Evolutionary conservation across 495 filamentous ascomycete genomes (phyloP).

Genomic region (Physcia stellaris): DNA sequence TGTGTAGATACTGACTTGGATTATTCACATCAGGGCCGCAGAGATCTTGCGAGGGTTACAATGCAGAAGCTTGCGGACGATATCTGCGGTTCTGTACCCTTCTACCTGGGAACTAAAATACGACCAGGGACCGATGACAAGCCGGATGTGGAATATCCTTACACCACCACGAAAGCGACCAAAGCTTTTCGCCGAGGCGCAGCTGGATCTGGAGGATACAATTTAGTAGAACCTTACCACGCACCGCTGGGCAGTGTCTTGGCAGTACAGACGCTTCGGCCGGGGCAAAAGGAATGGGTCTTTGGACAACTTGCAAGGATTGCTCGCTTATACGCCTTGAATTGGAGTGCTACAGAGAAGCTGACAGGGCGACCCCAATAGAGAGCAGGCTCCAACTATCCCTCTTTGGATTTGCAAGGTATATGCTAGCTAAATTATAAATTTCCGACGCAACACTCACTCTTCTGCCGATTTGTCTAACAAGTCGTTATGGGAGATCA

Average conservation of each 20-base stretch:
- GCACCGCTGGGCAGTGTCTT: constrained; percentile 8
- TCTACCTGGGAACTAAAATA: constrained; percentile 27
- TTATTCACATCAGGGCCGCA: too few species aligned
- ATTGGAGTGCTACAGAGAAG: too few species aligned
- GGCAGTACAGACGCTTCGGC: constrained; percentile 1
- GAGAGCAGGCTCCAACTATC: too few species aligned
- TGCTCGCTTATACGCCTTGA: constrained; percentile 6
- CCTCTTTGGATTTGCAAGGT: too few species aligned
- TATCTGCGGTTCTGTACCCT: constrained; percentile 30
- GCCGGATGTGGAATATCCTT: constrained; percentile 25
- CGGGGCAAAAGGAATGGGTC: constrained; percentile 9
- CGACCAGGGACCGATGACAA: constrained; percentile 20
- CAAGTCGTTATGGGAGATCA: constrained; percentile 40
- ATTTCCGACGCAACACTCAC: too few species aligned
- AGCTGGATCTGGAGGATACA: constrained; percentile 27
- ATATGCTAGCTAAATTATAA: too few species aligned
- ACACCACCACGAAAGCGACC: constrained; percentile 16
- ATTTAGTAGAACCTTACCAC: constrained; percentile 19
- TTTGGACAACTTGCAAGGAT: constrained; percentile 7
- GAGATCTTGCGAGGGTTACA: constrained; percentile 7
- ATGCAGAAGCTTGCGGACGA: constrained; percentile 24
- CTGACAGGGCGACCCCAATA: too few species aligned
- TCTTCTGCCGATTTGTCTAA: constrained; percentile 29
- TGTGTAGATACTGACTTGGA: too few species aligned
- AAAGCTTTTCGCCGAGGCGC: constrained; percentile 21